Base-by-base conservation (phyloP, 2,329 filamentous ascomycete species). In the Ophiostoma australiae region DNA sequence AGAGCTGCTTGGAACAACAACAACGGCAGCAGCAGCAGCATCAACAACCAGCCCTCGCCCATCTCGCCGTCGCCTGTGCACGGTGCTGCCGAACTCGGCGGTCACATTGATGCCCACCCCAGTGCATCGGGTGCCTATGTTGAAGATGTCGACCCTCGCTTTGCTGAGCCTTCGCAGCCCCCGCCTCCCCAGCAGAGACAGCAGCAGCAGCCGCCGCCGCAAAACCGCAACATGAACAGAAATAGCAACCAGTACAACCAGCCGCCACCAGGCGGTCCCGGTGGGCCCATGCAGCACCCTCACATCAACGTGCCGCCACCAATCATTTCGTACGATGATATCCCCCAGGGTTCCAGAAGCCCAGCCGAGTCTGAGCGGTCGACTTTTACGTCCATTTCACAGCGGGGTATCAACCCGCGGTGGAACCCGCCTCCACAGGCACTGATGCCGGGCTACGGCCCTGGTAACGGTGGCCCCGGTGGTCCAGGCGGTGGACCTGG, bases 61-160 rank as follows among this genome's bases (percentile, higher is more conserved):
- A 55, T 44, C 66, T 65, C 55, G 33, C 35, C 63, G 15, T 35
- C 67, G n/a, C 69, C 71, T 20, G 33, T 15, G 11, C 70, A 68
- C 17, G 61, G 61, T 77, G 75, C 66, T 77, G 37, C 58, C 11
- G 63, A 70, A 70, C 70, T 71, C n/a, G 58, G 76, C 17, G 55
- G 55, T 11, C 23, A 31, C 27, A 7, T 33, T 15, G 55, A 33
- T n/a, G 23, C 13, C 11, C 27, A 61, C 4, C 55, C 23, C 69
- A 78, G 78, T 65, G 77, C 58, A 79, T 39, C 63, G 63, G 17
- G 11, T 11, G 63, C 69, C 73, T 98, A 98, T 80, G 97, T 96
- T 77, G 95, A 98, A 83, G 94, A 98, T 78, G 88, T 97, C 15
- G 93, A 97, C 75, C 93, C 94, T 65, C 91, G 89, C 71, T 98